These are phyloP conservation scores for Lyophyllum semitale DNA, from an alignment of 768 basidiomycete species.

Conservation along the genomic window DNA sequence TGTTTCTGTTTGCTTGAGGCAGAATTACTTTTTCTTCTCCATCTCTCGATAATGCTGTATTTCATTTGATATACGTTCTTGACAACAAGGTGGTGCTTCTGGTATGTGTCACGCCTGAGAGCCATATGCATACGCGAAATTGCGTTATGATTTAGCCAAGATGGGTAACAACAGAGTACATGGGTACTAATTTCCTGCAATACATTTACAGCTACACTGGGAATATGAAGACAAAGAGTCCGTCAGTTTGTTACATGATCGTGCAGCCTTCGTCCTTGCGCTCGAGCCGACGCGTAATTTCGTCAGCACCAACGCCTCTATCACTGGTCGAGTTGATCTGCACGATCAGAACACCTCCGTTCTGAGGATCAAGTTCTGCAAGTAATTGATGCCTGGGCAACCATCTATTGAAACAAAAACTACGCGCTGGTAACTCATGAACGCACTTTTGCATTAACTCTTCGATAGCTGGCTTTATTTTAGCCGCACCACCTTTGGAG, in stretches of 20 bases:
- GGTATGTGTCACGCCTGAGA: no score
- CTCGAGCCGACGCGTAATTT: conserved; percentile 57
- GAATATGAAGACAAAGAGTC: background rate
- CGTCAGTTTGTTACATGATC: conserved; percentile 56
- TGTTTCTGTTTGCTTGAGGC: conserved; percentile 4
- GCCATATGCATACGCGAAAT: no score
- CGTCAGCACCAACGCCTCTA: conserved; percentile 53
- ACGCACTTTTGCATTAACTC: conserved; percentile 79
- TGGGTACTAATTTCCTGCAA: background rate
- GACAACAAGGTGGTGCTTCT: background rate
- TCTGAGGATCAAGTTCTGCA: conserved; percentile 76
- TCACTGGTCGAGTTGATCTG: conserved; percentile 48
- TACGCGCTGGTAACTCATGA: background rate
- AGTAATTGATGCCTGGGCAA: conserved; percentile 64
- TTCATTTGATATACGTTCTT: background rate
- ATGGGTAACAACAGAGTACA: background rate
- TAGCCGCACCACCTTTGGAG: conserved; percentile 72
- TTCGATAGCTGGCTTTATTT: conserved; percentile 91
- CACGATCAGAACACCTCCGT: conserved; percentile 84
- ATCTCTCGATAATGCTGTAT: background rate
- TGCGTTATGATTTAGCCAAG: no score
- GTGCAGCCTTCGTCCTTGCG: conserved; percentile 57
- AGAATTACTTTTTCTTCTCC: background rate
- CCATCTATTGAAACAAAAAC: background rate
- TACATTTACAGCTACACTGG: conserved; percentile 1